Conservation (phyloP, 495 filamentous ascomycete species). For the Pseudoneurospora amorphoporcata region DNA sequence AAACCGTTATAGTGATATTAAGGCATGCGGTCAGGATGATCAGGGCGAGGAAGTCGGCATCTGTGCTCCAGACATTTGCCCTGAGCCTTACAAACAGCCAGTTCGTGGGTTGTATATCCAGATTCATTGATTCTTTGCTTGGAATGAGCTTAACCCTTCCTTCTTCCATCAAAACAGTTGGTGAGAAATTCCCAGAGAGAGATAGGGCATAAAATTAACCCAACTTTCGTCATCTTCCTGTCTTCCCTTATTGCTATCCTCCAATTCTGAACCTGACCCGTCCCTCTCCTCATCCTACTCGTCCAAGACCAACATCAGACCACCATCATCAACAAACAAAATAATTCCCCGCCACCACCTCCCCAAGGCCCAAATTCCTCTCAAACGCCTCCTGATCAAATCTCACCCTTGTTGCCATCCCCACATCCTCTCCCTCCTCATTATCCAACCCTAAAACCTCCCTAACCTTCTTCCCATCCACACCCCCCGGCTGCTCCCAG, state of each 20-base stretch:
- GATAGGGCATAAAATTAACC: not conserved
- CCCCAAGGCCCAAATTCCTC: conserved; percentile 36
- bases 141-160: too few species aligned
- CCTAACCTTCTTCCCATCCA: conserved; percentile 34
- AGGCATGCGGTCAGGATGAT: too few species aligned
- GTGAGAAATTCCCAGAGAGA: not conserved
- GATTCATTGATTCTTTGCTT: too few species aligned
- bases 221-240: not conserved
- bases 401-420: conserved; percentile 33
- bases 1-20: too few species aligned
- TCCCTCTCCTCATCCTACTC: not conserved
- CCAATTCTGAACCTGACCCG: not conserved
- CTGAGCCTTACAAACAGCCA: too few species aligned
- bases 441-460: conserved; percentile 20
- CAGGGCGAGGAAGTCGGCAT: too few species aligned
- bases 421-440: conserved; percentile 28
- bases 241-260: not conserved
- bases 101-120: too few species aligned
- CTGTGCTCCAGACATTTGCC: too few species aligned
- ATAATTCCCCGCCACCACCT: conserved; percentile 44
- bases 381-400: conserved; percentile 43
- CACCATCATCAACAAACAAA: conserved; percentile 25
- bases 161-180: too few species aligned
- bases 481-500: conserved; percentile 44
- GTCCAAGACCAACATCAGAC: not conserved